Conservation (phyloP, 1,284 basidiomycete genomes). For the Ustilago trichophora region DNA sequence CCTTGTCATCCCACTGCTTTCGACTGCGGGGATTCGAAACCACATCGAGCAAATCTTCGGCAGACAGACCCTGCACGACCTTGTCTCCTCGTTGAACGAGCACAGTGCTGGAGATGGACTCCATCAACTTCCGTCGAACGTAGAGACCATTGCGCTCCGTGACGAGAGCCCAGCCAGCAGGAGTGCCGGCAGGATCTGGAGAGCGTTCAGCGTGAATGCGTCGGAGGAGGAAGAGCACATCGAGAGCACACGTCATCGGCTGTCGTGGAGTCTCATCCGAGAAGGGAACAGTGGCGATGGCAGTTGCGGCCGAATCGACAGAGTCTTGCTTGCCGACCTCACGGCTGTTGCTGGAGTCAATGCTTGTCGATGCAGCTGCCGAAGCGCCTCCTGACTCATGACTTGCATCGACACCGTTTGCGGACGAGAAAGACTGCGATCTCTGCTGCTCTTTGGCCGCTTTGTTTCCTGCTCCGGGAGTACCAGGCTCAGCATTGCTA, state of each 20-base stretch:
- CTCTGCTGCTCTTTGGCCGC: conserved; percentile 6
- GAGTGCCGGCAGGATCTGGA: conserved; percentile 67
- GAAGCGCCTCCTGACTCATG: not conserved
- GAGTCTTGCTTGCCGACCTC: conserved; percentile 4
- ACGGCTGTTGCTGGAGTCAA: conserved; percentile 2
- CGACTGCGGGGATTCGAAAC: conserved; percentile 75
- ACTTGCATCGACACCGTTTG: not conserved
- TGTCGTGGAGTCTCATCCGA: conserved; percentile 56
- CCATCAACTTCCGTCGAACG: conserved; percentile 78
- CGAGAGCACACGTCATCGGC: conserved; percentile 61
- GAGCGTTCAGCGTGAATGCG: conserved; percentile 65
- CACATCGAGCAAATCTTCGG: conserved; percentile 81
- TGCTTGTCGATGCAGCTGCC: not conserved
- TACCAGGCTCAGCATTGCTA: not conserved
- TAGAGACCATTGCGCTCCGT: conserved; percentile 80
- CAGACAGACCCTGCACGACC: conserved; percentile 91
- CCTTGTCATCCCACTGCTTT: conserved; percentile 83
- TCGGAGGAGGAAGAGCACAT: conserved; percentile 61
- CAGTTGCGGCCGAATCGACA: conserved; percentile 4
- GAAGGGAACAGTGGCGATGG: conserved; percentile 29
- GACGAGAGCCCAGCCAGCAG: conserved; percentile 82
- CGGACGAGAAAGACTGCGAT: not conserved
- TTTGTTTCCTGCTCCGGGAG: not conserved
- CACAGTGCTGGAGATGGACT: conserved; percentile 81
- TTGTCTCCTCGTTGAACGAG: conserved; percentile 88